Evolutionary conservation across 768 basidiomycete genomes (phyloP).

Genomic region (Leccinum barrowsii): DNA sequence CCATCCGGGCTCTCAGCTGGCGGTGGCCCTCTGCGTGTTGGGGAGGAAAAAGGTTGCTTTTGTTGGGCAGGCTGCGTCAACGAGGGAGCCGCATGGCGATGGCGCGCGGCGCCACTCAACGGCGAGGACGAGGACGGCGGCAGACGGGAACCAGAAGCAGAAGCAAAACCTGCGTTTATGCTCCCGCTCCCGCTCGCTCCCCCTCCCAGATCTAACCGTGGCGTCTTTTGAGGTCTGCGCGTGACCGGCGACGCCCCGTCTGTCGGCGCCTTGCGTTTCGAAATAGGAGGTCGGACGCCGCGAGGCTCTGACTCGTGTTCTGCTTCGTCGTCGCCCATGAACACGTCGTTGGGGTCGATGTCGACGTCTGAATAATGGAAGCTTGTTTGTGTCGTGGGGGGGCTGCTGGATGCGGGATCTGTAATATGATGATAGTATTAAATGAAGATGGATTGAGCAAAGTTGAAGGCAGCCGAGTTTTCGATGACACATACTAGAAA

Average conservation of each 20-base stretch:
- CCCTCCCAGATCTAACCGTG: conserved; percentile 15
- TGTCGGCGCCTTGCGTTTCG: conserved; percentile 26
- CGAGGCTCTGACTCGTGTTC: conserved; percentile 3
- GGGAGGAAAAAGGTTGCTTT: not conserved
- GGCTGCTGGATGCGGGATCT: conserved; percentile 22
- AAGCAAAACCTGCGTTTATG: not conserved
- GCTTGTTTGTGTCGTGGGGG: conserved; percentile 13
- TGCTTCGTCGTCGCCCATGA: conserved; percentile 22
- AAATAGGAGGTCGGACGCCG: conserved; percentile 7
- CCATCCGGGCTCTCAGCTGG: not conserved
- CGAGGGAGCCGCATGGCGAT: not conserved
- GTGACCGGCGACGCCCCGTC: conserved; percentile 7
- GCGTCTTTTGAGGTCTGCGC: conserved; percentile 17
- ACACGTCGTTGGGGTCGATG: conserved; percentile 6
- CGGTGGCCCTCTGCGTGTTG: not conserved
- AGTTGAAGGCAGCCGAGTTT: not conserved
- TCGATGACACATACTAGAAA: conserved; percentile 20
- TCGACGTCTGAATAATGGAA: conserved; percentile 13
- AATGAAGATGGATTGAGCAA: not conserved
- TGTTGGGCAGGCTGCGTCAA: conserved; percentile 10
- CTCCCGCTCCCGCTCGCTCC: not conserved
- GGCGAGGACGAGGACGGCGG: not conserved
- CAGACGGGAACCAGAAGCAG: not conserved
- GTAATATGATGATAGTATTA: not conserved
- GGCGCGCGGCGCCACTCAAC: not conserved